These are phyloP conservation scores for Calonectria leucothoes DNA, from an alignment of 2,329 filamentous ascomycete genomes.

Conservation along the genomic window DNA sequence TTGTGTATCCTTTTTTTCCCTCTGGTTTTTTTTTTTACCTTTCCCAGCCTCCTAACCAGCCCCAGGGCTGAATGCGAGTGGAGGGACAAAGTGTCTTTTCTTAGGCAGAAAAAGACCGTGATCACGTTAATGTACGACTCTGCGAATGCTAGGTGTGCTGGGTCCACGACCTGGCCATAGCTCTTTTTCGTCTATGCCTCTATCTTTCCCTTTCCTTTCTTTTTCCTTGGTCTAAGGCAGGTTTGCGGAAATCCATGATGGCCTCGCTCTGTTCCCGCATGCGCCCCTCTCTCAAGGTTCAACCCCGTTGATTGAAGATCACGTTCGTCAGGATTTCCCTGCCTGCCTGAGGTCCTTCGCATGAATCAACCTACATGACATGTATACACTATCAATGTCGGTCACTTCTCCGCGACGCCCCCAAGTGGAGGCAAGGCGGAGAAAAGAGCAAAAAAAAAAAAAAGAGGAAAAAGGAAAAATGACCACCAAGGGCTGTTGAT, in stretches of 20 bases:
- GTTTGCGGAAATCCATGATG: background rate
- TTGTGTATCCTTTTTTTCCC: background rate
- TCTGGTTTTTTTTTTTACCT: background rate
- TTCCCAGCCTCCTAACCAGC: slow-evolving; percentile 1
- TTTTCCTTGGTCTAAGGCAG: background rate
- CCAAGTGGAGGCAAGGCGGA: background rate
- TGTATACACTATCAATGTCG: slow-evolving; percentile 1
- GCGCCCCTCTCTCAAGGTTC: background rate
- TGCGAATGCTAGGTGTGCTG: slow-evolving; percentile 9
- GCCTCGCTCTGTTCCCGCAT: background rate
- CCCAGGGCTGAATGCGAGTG: background rate
- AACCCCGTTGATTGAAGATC: slow-evolving; percentile 5
- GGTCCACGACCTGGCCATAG: slow-evolving; percentile 14
- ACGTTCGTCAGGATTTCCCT: slow-evolving; percentile 1
- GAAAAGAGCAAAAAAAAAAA: background rate
- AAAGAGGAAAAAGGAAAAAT: background rate
- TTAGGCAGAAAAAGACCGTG: background rate
- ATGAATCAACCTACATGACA: slow-evolving; percentile 7
- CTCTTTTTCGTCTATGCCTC: background rate
- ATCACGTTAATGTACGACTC: slow-evolving; percentile 15
- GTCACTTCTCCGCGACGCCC: background rate
- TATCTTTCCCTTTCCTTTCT: background rate
- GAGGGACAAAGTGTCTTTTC: background rate
- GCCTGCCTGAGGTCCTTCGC: background rate
- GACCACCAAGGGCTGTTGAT: background rate